Percentiles rank a stretch among this genome's conserved stretches.
These are phyloP conservation scores for Hypoxylon sp. DNA, from an alignment of 2,329 filamentous ascomycete genomes.

Conservation along the genomic window DNA sequence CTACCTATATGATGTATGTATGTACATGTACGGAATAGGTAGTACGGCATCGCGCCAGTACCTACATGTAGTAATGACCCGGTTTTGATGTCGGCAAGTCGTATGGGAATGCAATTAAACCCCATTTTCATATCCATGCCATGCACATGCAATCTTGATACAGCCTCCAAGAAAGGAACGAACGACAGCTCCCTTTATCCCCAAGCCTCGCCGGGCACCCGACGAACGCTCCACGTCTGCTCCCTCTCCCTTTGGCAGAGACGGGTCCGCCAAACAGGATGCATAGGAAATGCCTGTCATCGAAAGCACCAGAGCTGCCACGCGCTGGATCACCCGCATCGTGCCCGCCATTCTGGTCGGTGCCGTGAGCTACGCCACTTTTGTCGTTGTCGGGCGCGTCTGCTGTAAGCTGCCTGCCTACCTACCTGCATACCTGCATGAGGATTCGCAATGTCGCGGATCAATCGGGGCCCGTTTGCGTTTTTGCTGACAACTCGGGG, in stretches of 20 bases:
- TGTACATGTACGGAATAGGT: too few species aligned
- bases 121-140: constrained; percentile 8
- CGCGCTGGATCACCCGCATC: constrained; percentile 70
- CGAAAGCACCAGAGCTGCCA: constrained; percentile 58
- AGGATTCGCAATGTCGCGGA: not conserved
- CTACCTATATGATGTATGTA: too few species aligned
- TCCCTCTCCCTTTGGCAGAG: not conserved
- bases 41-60: constrained; percentile 32
- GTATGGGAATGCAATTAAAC: constrained; percentile 1
- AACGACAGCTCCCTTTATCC: constrained; percentile 24
- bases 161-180: constrained; percentile 24
- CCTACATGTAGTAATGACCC: constrained; percentile 29
- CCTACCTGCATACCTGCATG: too few species aligned
- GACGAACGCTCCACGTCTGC: constrained; percentile 12
- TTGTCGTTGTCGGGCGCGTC: constrained; percentile 74
- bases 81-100: constrained; percentile 4
- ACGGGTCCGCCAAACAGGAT: constrained; percentile 37
- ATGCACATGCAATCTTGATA: constrained; percentile 23
- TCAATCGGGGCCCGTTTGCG: not conserved
- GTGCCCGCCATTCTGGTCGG: constrained; percentile 77
- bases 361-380: constrained; percentile 76
- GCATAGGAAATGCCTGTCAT: constrained; percentile 49
- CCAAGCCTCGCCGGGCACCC: constrained; percentile 29
- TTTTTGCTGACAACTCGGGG: not conserved
- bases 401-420: constrained; percentile 71